Percentiles rank a stretch among this genome's conserved stretches.
Evolutionary conservation across 495 filamentous ascomycete species (phyloP).

Genomic region (Xylaria telfairii): DNA sequence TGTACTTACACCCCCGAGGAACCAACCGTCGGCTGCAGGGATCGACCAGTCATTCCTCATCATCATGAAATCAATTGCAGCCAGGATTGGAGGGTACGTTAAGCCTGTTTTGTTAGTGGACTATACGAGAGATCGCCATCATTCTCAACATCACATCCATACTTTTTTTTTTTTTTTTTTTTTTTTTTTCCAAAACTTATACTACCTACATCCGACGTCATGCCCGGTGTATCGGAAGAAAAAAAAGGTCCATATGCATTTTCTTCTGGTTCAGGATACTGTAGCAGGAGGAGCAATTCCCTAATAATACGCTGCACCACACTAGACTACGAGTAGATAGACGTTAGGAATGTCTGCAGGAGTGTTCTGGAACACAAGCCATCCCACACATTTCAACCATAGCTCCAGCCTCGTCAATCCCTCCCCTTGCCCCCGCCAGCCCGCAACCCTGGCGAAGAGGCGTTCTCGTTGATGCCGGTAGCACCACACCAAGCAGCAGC

Average conservation of each 20-base stretch:
- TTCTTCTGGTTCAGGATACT: background rate
- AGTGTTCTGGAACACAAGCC: conserved; percentile 5
- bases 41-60: conserved; percentile 8
- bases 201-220: background rate
- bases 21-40: conserved; percentile 21
- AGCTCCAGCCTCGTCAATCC: conserved; percentile 12
- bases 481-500: background rate
- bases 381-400: background rate
- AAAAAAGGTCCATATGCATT: background rate
- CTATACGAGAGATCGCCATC: conserved; percentile 17
- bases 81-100: conserved; percentile 1
- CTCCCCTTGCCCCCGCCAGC: background rate
- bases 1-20: conserved; percentile 1
- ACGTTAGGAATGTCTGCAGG: background rate
- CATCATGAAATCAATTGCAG: conserved; percentile 17
- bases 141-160: background rate
- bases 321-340: background rate
- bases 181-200: too few species aligned
- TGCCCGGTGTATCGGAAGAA: background rate
- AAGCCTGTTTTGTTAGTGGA: conserved; percentile 9
- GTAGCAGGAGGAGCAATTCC: conserved; percentile 9
- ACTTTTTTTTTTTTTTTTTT: too few species aligned
- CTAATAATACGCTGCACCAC: conserved; percentile 5
- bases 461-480: background rate
- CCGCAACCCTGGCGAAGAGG: background rate